A percentile compares a stretch with the other conserved stretches of the same genome.
Evolutionary conservation across 2,329 filamentous ascomycete genomes (phyloP).

Genomic region (Aspergillus glaucus): DNA sequence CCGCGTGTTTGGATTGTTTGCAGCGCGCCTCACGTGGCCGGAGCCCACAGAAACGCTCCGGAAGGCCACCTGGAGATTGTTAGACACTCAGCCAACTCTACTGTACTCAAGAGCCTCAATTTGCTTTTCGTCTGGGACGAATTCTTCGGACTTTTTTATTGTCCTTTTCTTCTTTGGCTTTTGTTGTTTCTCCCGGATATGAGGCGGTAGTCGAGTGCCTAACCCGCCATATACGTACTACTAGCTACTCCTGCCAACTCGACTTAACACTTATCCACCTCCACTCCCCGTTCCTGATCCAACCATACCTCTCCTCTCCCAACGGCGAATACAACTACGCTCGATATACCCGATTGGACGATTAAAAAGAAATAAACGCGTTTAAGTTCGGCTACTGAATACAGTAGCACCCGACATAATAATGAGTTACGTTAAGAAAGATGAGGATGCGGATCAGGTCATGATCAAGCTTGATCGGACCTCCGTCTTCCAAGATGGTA

Average conservation of each 20-base stretch:
- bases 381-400: conserved; percentile 21
- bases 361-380: conserved; percentile 15
- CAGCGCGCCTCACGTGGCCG: conserved; percentile 16
- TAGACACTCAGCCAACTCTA: conserved; percentile 1
- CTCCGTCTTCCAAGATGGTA: conserved; percentile 98
- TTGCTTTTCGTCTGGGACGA: conserved; percentile 5
- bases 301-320: not conserved
- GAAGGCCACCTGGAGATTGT: conserved; percentile 37
- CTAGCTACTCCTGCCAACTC: not conserved
- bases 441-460: conserved; percentile 90
- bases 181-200: conserved; percentile 17
- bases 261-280: not conserved
- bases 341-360: not conserved
- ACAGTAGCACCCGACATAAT: conserved; percentile 23
- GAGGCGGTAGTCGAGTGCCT: conserved; percentile 21
- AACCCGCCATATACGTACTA: conserved; percentile 15
- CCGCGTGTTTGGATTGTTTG: conserved; percentile 38
- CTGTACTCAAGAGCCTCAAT: conserved; percentile 3
- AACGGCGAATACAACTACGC: not conserved
- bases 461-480: conserved; percentile 97
- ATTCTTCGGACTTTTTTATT: not conserved
- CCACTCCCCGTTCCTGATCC: not conserved
- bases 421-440: conserved; percentile 98
- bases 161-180: not conserved
- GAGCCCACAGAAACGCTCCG: conserved; percentile 26